Evolutionary conservation across 1,139 yeast genomes (phyloP).

Genomic region (Pichia sp.): DNA sequence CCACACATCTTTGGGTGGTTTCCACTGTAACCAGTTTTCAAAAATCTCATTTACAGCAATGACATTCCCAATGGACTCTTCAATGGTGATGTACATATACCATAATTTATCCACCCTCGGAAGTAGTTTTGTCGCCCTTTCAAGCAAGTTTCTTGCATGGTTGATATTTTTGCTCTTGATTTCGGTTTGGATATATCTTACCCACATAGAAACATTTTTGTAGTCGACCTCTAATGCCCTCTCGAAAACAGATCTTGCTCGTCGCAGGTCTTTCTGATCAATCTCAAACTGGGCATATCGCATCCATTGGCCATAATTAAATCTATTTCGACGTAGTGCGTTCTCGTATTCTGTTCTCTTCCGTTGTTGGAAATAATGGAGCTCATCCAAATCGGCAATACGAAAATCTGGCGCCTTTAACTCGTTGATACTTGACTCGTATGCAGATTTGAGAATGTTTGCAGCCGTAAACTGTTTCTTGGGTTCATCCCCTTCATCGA

Average conservation of each 20-base stretch:
- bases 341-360: slow-evolving; percentile 82
- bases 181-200: slow-evolving; percentile 76
- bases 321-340: slow-evolving; percentile 75
- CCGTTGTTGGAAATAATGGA: slow-evolving; percentile 67
- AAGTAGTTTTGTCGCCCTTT: slow-evolving; percentile 67
- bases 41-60: slow-evolving; percentile 63
- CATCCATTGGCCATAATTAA: slow-evolving; percentile 85
- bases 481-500: background rate
- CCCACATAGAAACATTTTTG: slow-evolving; percentile 81
- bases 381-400: slow-evolving; percentile 76
- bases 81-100: slow-evolving; percentile 78
- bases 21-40: slow-evolving; percentile 80
- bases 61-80: slow-evolving; percentile 69
- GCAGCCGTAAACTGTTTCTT: slow-evolving; percentile 38
- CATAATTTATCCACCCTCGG: slow-evolving; percentile 85
- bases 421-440: slow-evolving; percentile 43
- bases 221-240: slow-evolving; percentile 76
- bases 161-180: slow-evolving; percentile 67
- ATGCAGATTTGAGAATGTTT: slow-evolving; percentile 53
- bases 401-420: slow-evolving; percentile 44
- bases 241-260: slow-evolving; percentile 84
- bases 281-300: slow-evolving; percentile 88
- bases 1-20: slow-evolving; percentile 66
- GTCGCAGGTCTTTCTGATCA: slow-evolving; percentile 66
- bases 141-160: slow-evolving; percentile 83